Conservation (phyloP, 768 basidiomycete species). For the Hygrophoropsis aurantiaca region DNA sequence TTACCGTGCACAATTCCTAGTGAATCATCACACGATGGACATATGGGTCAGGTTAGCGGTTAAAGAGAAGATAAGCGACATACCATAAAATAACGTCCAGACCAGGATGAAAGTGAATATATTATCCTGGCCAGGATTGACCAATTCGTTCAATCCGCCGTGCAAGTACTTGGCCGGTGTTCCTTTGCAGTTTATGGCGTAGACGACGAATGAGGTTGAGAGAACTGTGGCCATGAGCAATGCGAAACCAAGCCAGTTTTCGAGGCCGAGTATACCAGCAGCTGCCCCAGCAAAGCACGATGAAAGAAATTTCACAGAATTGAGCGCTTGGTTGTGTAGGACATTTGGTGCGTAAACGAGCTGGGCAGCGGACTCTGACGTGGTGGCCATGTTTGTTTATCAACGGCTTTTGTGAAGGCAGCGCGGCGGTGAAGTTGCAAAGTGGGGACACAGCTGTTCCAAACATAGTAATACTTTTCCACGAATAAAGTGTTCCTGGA, state of each 20-base stretch:
- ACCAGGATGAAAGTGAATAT: constrained; percentile 87
- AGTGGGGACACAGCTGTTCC: too few relatives aligned
- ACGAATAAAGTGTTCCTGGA: background rate
- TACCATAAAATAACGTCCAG: constrained; percentile 94
- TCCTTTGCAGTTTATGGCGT: constrained; percentile 69
- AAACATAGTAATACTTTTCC: background rate
- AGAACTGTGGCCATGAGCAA: constrained; percentile 71
- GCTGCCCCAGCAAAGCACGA: constrained; percentile 85
- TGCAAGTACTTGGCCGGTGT: constrained; percentile 61
- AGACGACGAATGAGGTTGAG: constrained; percentile 64
- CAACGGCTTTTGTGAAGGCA: too few relatives aligned
- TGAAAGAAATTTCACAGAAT: constrained; percentile 76
- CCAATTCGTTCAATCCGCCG: constrained; percentile 64
- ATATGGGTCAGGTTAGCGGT: constrained; percentile 4
- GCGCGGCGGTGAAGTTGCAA: too few relatives aligned
- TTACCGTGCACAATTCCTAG: constrained; percentile 50
- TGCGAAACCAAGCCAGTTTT: constrained; percentile 81
- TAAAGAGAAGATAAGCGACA: constrained; percentile 24
- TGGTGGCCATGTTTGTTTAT: constrained; percentile 40
- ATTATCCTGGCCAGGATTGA: constrained; percentile 89
- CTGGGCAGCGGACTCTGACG: constrained; percentile 52
- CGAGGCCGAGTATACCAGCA: constrained; percentile 86
- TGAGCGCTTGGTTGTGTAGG: constrained; percentile 57
- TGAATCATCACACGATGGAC: constrained; percentile 1
- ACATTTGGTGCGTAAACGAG: constrained; percentile 70